phyloP scores from a whole-genome alignment of 1,284 basidiomycete genomes.

The Pterula multifida region DNA sequence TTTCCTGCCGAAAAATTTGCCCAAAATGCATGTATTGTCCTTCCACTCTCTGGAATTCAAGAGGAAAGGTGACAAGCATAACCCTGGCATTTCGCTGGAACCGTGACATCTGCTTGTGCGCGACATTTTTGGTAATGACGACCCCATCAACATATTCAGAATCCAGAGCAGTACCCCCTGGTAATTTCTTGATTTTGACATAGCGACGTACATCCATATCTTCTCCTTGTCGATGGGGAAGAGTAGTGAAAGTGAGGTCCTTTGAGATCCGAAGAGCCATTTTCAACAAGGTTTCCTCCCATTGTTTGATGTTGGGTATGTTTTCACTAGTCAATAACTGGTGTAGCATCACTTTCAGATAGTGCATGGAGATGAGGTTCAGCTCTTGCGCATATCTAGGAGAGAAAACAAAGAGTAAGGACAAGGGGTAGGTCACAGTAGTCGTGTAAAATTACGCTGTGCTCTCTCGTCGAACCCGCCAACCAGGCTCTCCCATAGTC shows the following conservation, averaged over 20 bases:
- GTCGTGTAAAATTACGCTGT: conserved; percentile 48
- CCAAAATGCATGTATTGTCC: conserved; percentile 92
- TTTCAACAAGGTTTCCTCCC: conserved; percentile 75
- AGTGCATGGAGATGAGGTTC: conserved; percentile 74
- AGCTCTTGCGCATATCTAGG: conserved; percentile 71
- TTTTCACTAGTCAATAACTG: conserved; percentile 75
- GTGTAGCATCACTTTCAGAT: conserved; percentile 79
- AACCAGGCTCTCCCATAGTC: conserved; percentile 50
- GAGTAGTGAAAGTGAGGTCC: conserved; percentile 64
- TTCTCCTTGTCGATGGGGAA: conserved; percentile 68
- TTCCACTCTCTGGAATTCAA: conserved; percentile 91
- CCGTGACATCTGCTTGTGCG: conserved; percentile 82
- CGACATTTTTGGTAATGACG: conserved; percentile 96
- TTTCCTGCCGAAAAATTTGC: conserved; percentile 88
- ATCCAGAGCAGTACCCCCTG: conserved; percentile 84
- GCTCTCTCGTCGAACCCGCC: conserved; percentile 71
- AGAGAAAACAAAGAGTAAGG: conserved; percentile 7
- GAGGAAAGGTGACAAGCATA: conserved; percentile 92
- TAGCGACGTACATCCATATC: conserved; percentile 94
- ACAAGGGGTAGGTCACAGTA: not conserved
- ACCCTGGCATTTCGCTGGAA: conserved; percentile 73
- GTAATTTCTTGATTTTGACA: conserved; percentile 98
- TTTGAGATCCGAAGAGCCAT: conserved; percentile 72
- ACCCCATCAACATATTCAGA: conserved; percentile 97
- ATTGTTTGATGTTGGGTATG: conserved; percentile 70